Base-by-base conservation (phyloP, 1,284 basidiomycete genomes). In the Ceratorhiza oryzae-sativae region DNA sequence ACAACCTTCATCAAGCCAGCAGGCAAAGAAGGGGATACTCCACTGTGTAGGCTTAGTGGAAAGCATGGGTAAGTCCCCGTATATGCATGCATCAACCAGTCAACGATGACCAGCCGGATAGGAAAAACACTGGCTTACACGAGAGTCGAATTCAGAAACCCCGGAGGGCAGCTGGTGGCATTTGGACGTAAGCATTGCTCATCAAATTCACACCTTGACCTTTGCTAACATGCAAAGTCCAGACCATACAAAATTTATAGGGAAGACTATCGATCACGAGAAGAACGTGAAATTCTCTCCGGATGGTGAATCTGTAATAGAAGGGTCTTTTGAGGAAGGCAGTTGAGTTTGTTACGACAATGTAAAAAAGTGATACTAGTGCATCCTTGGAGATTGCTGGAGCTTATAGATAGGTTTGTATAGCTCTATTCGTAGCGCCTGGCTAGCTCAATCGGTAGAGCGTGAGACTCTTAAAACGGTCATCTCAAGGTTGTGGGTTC, bases 231-330 rank as follows among this genome's bases (percentile, higher is more conserved):
- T 78, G 51, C 74, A 48, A 32, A n/a, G 15, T 6, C 1, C 73
- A 93, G 91, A 88, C 75, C 94, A 96, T 78, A 96, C 94, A 6
- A 96, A 97, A 80, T 95, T 93, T 76, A 84, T 96, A 72, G 92
- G 91, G 15, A 91, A 87, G 78, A 92, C 91, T 5, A 84, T 86
- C 15, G 83, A 82, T 3, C 87, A 92, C 77, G 80, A 84, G 74
- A 85, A 91, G 73, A 94, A 94, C 76, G 88, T 95, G 59, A 90
- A 87, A 77, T 91, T 96, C 75, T 91, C 92, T 2, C 86, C 87
- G 65, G 88, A 91, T 73, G 94, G 94, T 23, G 89, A 92, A 78
- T 82, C 77, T 1, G 84, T 95, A 1, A 75, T 91, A 41, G 87
- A 93, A 75, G 91, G 92, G 23, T 42, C 58, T 4, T 39, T 39